These are phyloP conservation scores for Lachnellula suecica DNA, from an alignment of 2,329 filamentous ascomycete species.

Conservation along the genomic window DNA sequence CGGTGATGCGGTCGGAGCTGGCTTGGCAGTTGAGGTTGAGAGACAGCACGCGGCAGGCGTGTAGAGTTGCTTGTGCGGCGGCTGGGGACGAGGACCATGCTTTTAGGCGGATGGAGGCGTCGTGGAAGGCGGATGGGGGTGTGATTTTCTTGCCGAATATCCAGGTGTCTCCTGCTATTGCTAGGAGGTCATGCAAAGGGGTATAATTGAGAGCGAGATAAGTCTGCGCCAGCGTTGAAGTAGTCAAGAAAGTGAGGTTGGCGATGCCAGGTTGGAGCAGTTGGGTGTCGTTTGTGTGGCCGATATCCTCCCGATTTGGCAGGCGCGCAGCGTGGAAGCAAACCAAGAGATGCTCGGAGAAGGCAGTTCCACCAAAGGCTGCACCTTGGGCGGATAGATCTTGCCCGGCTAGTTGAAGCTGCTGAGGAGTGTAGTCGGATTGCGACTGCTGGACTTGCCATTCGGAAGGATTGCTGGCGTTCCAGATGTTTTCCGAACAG, in stretches of 20 bases:
- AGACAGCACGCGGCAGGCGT: constrained; percentile 52
- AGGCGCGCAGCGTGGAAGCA: constrained; percentile 25
- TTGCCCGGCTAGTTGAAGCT: constrained; percentile 17
- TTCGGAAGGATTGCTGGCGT: constrained; percentile 41
- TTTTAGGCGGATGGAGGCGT: constrained; percentile 47
- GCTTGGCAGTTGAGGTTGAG: constrained; percentile 37
- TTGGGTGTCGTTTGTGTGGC: constrained; percentile 30
- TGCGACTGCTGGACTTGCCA: constrained; percentile 40
- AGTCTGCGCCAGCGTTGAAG: constrained; percentile 46
- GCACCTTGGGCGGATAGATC: constrained; percentile 10
- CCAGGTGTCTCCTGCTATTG: constrained; percentile 59
- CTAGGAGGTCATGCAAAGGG: constrained; percentile 56
- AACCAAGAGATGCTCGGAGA: constrained; percentile 27
- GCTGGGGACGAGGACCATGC: constrained; percentile 45
- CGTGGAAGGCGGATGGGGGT: constrained; percentile 41
- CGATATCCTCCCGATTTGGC: constrained; percentile 25
- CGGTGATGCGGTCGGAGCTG: constrained; percentile 36
- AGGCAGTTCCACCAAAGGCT: constrained; percentile 12
- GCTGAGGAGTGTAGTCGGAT: constrained; percentile 5
- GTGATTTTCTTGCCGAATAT: constrained; percentile 55
- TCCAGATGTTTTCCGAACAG: constrained; percentile 47
- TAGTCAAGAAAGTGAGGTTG: constrained; percentile 40
- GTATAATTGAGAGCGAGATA: constrained; percentile 59
- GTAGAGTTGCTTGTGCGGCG: constrained; percentile 46
- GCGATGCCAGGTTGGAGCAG: constrained; percentile 11